These are phyloP conservation scores for Penicillium occitanis DNA, from an alignment of 2,329 filamentous ascomycete genomes.

Conservation along the genomic window DNA sequence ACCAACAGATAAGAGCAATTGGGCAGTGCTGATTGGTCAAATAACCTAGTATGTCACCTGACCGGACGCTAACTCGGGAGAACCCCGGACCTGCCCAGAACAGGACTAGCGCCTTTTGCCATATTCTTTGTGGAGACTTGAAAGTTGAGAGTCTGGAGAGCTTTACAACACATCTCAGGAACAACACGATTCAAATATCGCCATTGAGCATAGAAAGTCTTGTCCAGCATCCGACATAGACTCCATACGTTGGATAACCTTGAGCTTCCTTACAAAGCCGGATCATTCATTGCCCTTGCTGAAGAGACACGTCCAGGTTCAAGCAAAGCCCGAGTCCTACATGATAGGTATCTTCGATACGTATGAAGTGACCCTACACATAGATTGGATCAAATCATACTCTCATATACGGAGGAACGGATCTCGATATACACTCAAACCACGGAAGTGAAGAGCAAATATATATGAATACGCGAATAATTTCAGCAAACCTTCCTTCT, in stretches of 20 bases:
- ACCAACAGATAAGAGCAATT: constrained; percentile 4
- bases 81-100: constrained; percentile 4
- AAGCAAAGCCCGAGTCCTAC: not conserved
- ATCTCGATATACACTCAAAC: not conserved
- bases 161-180: not conserved
- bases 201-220: not conserved
- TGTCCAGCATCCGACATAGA: not conserved
- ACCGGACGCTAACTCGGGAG: not conserved
- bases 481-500: not conserved
- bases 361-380: not conserved
- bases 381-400: not conserved
- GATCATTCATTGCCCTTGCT: not conserved
- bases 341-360: not conserved
- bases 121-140: not conserved
- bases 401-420: not conserved
- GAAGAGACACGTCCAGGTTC: not conserved
- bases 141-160: not conserved
- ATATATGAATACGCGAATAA: not conserved
- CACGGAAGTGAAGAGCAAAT: not conserved
- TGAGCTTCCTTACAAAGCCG: not conserved
- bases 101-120: not conserved
- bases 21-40: not conserved
- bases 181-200: too few relatives aligned
- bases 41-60: not conserved
- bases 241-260: not conserved